phyloP scores from a whole-genome alignment of 164 flowering plant genomes.

The Warburgia ugandensis region DNA sequence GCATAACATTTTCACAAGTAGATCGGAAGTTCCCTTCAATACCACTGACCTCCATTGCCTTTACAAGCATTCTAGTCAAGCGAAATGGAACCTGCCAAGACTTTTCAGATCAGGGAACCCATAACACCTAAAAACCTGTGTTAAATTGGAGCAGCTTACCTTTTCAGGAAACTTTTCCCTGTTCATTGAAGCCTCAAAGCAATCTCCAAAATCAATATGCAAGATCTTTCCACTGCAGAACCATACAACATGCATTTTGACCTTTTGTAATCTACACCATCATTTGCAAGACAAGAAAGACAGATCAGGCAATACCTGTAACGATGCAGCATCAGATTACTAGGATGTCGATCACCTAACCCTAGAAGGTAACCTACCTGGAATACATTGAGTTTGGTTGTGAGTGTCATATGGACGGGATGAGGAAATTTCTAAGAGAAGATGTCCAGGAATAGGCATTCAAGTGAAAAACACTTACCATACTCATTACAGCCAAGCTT shows the following conservation, averaged over 20 bases:
- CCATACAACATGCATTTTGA: not conserved
- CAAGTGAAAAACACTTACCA: slow-evolving; percentile 42
- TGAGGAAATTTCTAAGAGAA: not conserved
- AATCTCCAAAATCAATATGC: slow-evolving; percentile 99
- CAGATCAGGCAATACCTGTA: slow-evolving; percentile 45
- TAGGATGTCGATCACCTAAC: slow-evolving; percentile 98
- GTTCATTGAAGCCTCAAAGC: slow-evolving; percentile 99
- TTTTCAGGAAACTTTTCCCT: slow-evolving; percentile 98
- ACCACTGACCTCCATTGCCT: slow-evolving; percentile 99
- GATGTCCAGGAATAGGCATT: not conserved
- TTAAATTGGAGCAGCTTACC: slow-evolving; percentile 23
- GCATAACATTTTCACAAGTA: slow-evolving; percentile 98
- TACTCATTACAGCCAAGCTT: slow-evolving; percentile 99
- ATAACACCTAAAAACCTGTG: not conserved
- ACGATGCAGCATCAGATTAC: slow-evolving; percentile 98
- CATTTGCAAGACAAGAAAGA: not conserved
- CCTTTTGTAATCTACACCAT: not conserved
- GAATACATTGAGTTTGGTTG: slow-evolving; percentile 7
- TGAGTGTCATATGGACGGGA: slow-evolving; percentile 3
- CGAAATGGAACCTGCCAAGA: slow-evolving; percentile 91
- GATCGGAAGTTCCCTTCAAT: slow-evolving; percentile 95
- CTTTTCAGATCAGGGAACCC: not conserved
- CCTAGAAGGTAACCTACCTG: slow-evolving; percentile 99
- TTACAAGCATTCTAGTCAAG: slow-evolving; percentile 97
- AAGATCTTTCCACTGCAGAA: slow-evolving; percentile 86